phyloP scores from a whole-genome alignment of 1,284 basidiomycete genomes.

The Cryptococcus sp. region DNA sequence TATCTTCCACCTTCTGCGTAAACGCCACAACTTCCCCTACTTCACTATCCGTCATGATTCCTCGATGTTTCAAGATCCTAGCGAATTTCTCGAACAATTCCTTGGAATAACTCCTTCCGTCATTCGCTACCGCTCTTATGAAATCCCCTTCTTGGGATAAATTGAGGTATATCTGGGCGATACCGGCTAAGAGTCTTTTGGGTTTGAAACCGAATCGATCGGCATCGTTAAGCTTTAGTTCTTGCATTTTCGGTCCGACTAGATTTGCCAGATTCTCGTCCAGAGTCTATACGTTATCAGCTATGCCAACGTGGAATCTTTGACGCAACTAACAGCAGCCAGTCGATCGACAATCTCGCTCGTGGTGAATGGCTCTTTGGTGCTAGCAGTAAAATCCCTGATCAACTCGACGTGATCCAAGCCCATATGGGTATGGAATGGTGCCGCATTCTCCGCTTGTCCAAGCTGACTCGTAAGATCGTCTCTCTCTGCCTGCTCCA shows the following conservation, averaged over 20 bases:
- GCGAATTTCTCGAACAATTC: constrained; percentile 79
- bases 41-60: constrained; percentile 75
- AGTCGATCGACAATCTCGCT: constrained; percentile 93
- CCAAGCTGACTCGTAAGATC: constrained; percentile 79
- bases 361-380: constrained; percentile 88
- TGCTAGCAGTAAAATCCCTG: constrained; percentile 87
- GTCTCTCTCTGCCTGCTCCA: constrained; percentile 66
- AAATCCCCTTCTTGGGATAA: constrained; percentile 76
- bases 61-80: constrained; percentile 61
- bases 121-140: constrained; percentile 80
- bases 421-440: constrained; percentile 79
- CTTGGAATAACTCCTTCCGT: constrained; percentile 85
- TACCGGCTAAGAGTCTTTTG: constrained; percentile 72
- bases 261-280: constrained; percentile 91
- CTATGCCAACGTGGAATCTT: not conserved
- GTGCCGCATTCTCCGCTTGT: constrained; percentile 73
- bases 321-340: constrained; percentile 67
- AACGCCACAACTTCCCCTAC: constrained; percentile 69
- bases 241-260: constrained; percentile 68
- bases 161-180: constrained; percentile 89
- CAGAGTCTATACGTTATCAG: constrained; percentile 47
- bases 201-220: constrained; percentile 90
- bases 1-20: constrained; percentile 77
- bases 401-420: constrained; percentile 83
- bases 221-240: constrained; percentile 78